Evolutionary conservation across 805 yeast species (phyloP), one percentile per base, ranked within the genome.

Genomic region (Cyberlindnera euphorbiae): DNA sequence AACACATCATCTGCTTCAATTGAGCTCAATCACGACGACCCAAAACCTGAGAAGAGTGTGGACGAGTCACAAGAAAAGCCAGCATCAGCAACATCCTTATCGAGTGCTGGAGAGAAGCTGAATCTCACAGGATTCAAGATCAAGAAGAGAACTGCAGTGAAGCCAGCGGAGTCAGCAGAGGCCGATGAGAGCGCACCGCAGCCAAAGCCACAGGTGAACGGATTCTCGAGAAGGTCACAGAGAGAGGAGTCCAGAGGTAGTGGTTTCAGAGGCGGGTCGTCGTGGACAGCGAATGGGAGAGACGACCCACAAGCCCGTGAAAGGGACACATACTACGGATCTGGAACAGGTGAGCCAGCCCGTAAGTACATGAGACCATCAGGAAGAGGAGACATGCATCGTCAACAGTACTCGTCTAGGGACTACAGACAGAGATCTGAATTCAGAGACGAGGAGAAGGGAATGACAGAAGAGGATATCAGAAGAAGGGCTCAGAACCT

Each of bases 401-500:
- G 29, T 8, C 36, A 32, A 17, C 3, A 27, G 8, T 32, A 23
- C 18, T 4, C 12, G 4, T 32, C 37, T 6, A 18, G 35, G 10
- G 39, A 39, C 9, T 30, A 13, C 8, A 35, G 42, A 34, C 28
- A 35, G 6, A 28, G 36, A 5, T 26, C 19, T 10, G 37, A 29
- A 10, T 8, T 6, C 2, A 11, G 25, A 23, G 37, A 28, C 5
- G 30, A 35, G 15, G 35, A 33, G 12, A 35, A 31, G 19, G 23
- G 32, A 22, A 17, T 30, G 8, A 24, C 32, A 14, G 41, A 36
- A 16, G 39, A 34, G 16, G 39, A 36, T 4, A 33, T 41, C 16
- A 34, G 36, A 22, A 22, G 25, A 16, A 39, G 35, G 23, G 32
- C 35, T 41, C 47, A 53, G 30, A 58, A 56, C 32, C 28, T 58